A percentile compares a stretch with the other conserved stretches of the same genome.
These are phyloP conservation scores for Starmerella potacharoeniae DNA, from an alignment of 805 yeast genomes.

Conservation along the genomic window DNA sequence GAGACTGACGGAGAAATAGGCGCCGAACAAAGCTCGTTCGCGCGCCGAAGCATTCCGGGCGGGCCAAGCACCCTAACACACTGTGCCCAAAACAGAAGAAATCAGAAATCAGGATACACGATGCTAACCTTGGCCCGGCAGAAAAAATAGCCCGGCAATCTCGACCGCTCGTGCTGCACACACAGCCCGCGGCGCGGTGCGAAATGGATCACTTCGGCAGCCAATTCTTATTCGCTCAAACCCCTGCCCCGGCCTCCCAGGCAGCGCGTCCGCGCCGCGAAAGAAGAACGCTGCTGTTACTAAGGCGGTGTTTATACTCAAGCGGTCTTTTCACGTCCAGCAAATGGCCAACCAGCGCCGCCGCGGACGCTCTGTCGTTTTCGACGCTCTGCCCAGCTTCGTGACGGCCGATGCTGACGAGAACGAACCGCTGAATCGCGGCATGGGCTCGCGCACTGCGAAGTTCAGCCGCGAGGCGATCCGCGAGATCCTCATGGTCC, in stretches of 20 bases:
- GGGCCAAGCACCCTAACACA: no score
- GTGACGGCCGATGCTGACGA: conserved; percentile 20
- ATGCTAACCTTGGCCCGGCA: no score
- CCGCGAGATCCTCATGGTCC: conserved; percentile 22
- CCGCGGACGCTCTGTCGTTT: conserved; percentile 20
- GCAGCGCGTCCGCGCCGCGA: conserved; percentile 2
- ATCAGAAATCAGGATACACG: no score
- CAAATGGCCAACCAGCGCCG: conserved; percentile 17
- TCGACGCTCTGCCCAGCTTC: conserved; percentile 21
- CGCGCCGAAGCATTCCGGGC: no score
- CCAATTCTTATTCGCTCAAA: no score
- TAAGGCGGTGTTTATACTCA: neutral
- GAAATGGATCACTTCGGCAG: no score
- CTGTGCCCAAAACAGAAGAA: no score
- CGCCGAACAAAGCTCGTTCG: no score
- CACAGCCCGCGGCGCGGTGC: no score
- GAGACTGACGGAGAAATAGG: no score
- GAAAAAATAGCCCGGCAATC: no score
- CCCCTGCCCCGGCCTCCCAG: neutral
- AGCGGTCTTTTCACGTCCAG: neutral
- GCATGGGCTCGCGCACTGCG: conserved; percentile 5
- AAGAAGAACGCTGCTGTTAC: neutral
- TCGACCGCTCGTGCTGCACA: no score
- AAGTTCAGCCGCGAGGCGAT: conserved; percentile 19
- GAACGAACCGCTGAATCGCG: conserved; percentile 5